Evolutionary conservation across 148 eudicot genomes (phyloP), one percentile per base, ranked within the genome.

Genomic region (Cornus kousa): DNA sequence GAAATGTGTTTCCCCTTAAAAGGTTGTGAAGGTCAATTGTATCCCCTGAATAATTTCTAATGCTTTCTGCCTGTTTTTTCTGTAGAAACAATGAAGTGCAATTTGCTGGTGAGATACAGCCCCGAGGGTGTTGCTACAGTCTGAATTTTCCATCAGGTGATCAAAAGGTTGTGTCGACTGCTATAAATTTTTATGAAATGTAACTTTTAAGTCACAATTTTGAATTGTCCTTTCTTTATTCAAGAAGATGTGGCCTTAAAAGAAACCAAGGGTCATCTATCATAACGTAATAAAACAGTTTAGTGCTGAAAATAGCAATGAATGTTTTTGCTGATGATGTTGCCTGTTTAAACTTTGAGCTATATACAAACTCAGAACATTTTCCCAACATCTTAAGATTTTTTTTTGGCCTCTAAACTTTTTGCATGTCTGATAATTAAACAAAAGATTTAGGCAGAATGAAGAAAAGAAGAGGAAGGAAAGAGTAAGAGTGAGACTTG

Each of bases 81-180:
- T 83, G 62, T 83, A 94, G 98, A 89, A 95, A 95, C 85, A 95
- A 90, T 74, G 97, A 93, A 83, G 99, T 93, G 81, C 97, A 95
- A 80, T 95, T 95, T 82, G 99, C 98, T 62, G 99, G 99, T 76
- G 97, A 93, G 82, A 75, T 93, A 37, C 99, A 95, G 77, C 88
- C 93, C 9, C 87, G 84, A 39, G 99, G 99, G 71, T 93, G 95
- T 78, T 79, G 77, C 65, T 96, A 85, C 78, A 80, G 85, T 40
- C 76, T 96, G 53, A 76, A 86, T 17, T 74, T 88, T 68, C 84
- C 89, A 73, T 76, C 91, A 14, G 98, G 95, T 81, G 98, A 96
- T 80, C 77, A 57, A 65, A 87, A 92, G 95, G 99, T 94, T 79
- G 79, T 77, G 24, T 24, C 75, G 8, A 33, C 20, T 32, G 23